Evolutionary conservation across 768 basidiomycete species (phyloP), one percentile per base, ranked within the genome.

Genomic region (Austroboletus eburneus): DNA sequence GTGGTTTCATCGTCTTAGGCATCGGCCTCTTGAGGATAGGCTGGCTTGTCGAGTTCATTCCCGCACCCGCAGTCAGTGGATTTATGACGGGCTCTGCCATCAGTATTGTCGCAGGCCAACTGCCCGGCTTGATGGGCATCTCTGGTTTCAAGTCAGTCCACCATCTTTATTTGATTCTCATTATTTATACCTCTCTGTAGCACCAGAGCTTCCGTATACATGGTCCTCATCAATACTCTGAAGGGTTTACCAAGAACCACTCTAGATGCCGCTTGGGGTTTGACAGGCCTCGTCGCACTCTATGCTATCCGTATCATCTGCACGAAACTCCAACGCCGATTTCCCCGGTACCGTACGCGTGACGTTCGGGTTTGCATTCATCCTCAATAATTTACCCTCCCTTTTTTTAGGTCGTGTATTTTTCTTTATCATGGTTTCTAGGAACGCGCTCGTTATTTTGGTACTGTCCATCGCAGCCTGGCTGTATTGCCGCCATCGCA

Each of bases 41-140:
- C 0, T 95, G 92, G 91, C 70, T 97, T 25, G 85, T 98, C 42
- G 94, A 98, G 62, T 92, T 98, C 64, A 97, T 94, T 51, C 87
- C 90, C 17, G 76, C 80, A 7, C 87, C 87, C 3, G 89, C 88
- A 3, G 84, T 91, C 49, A 86, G 83, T 56, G 87, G 86, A 17
- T 90, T 95, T 71, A 96, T 99, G 93, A 98, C 95, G 0, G 95
- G 95, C 17, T 93, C 89, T n/a, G 95, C 95, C 29, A 81, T 97
- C 69, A 93, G 74, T 63, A 98, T 98, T 57, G 85, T 83, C 14
- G 75, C 82, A 16, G 82, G 91, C 27, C 95, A 99, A 69, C 76
- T 96, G 4, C 92, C 95, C 2, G 87, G 85, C 0, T 66, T 99
- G 37, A 81, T 99, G 74, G 96, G 94, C 20, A 87, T 91, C 45